A percentile compares a stretch with the other conserved stretches of the same genome.
Conservation (phyloP, 164 flowering plant genomes). For the Nymphaea thermarum region DNA sequence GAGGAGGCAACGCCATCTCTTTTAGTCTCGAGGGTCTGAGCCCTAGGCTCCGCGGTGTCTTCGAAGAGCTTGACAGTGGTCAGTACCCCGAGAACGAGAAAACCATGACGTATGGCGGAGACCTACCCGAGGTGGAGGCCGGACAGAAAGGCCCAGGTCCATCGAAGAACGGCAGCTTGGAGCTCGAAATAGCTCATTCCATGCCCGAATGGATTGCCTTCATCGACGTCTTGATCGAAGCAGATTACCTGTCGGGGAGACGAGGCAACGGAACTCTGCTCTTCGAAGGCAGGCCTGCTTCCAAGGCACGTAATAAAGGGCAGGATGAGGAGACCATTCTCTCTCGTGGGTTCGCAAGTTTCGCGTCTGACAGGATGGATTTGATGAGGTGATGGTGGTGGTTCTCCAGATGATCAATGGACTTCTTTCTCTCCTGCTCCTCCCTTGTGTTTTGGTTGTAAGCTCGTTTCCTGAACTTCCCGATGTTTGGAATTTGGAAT, state of each 20-base stretch:
- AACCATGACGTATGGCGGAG: background rate
- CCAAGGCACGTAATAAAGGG: background rate
- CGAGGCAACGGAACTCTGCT: background rate
- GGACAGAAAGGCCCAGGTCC: background rate
- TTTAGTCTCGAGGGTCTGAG: background rate
- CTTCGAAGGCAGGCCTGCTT: background rate
- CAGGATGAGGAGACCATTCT: background rate
- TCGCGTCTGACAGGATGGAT: background rate
- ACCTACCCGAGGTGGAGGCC: background rate
- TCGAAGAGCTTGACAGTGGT: background rate
- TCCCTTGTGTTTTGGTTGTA: background rate
- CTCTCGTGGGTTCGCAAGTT: background rate
- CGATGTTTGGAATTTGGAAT: background rate
- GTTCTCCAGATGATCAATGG: background rate
- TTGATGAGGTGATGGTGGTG: background rate
- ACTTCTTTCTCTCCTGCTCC: background rate
- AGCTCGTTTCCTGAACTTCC: background rate
- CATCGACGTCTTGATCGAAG: background rate
- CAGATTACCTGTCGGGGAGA: background rate
- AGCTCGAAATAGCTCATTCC: background rate
- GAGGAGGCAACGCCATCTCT: background rate
- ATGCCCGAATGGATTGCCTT: slow-evolving; percentile 2
- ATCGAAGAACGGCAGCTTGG: background rate
- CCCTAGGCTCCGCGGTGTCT: background rate
- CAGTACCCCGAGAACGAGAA: background rate